Evolutionary conservation across 257 asterid species (phyloP).

Genomic region (Penstemon davidsonii): DNA sequence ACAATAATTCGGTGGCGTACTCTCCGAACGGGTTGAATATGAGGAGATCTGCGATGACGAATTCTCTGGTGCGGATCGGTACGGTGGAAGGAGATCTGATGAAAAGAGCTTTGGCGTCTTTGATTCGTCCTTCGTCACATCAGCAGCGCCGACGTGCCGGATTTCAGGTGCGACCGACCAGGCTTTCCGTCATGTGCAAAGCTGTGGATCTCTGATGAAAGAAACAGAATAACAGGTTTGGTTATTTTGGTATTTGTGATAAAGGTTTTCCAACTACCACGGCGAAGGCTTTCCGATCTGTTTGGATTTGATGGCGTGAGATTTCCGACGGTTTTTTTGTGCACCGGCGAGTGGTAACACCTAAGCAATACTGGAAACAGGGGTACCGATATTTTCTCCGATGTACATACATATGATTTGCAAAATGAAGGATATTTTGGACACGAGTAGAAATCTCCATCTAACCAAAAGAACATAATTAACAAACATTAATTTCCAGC

Average conservation of each 20-base stretch:
- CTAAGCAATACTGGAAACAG: slow-evolving; percentile 42
- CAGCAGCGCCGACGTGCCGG: slow-evolving; percentile 68
- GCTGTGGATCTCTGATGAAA: slow-evolving; percentile 36
- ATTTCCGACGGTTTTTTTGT: slow-evolving; percentile 30
- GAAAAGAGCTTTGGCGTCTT: slow-evolving; percentile 70
- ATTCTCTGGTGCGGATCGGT: slow-evolving; percentile 79
- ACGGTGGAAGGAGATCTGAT: slow-evolving; percentile 83
- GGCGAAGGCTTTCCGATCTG: slow-evolving; percentile 28
- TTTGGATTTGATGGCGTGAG: slow-evolving; percentile 3
- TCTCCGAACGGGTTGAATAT: slow-evolving; percentile 66
- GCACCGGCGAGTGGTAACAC: slow-evolving; percentile 35
- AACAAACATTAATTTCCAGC: background rate
- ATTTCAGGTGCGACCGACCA: slow-evolving; percentile 60
- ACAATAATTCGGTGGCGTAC: slow-evolving; percentile 35
- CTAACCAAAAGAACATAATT: slow-evolving; percentile 24
- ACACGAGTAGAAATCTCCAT: slow-evolving; percentile 27
- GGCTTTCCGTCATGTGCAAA: slow-evolving; percentile 66
- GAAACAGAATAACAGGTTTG: slow-evolving; percentile 43
- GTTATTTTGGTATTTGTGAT: slow-evolving; percentile 26
- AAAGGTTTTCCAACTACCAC: slow-evolving; percentile 13
- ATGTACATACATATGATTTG: slow-evolving; percentile 45
- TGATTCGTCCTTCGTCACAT: slow-evolving; percentile 81
- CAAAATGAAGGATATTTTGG: slow-evolving; percentile 39
- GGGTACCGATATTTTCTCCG: slow-evolving; percentile 36
- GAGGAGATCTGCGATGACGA: slow-evolving; percentile 92